phyloP scores from a whole-genome alignment of 106 monocot genomes.

The Triglochin maritima region DNA sequence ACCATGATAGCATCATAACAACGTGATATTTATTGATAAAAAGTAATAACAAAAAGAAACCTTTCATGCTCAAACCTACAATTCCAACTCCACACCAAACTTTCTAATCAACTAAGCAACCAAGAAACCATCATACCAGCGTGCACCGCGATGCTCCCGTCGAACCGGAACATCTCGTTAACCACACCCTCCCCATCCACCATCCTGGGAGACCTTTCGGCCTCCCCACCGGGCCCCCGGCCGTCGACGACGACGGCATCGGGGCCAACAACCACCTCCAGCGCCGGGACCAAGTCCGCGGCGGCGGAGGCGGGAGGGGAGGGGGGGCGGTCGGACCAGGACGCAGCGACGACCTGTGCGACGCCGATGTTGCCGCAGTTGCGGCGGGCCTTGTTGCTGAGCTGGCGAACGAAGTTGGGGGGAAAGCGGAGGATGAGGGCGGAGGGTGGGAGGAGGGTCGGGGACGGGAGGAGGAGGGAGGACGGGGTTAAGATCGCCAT shows the following conservation, averaged over 20 bases:
- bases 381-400: conserved; percentile 90
- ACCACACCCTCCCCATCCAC: background rate
- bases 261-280: conserved; percentile 1
- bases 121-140: conserved; percentile 38
- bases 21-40: too few species aligned
- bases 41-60: too few species aligned
- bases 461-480: background rate
- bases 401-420: conserved; percentile 95
- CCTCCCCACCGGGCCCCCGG: background rate
- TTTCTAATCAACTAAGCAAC: background rate
- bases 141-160: conserved; percentile 83
- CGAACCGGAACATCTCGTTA: conserved; percentile 26
- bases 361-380: conserved; percentile 99
- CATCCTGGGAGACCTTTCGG: conserved; percentile 4
- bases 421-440: conserved; percentile 82
- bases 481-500: background rate
- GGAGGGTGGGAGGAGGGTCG: conserved; percentile 11
- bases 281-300: conserved; percentile 13
- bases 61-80: too few species aligned
- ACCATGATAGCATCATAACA: too few species aligned
- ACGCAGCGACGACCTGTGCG: conserved; percentile 88
- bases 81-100: background rate
- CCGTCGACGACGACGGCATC: conserved; percentile 6
- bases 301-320: conserved; percentile 9
- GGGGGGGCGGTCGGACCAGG: conserved; percentile 49